Percentiles rank a stretch among this genome's conserved stretches.
These are phyloP conservation scores for Aspergillus biplanus DNA, from an alignment of 495 filamentous ascomycete genomes.

Conservation along the genomic window DNA sequence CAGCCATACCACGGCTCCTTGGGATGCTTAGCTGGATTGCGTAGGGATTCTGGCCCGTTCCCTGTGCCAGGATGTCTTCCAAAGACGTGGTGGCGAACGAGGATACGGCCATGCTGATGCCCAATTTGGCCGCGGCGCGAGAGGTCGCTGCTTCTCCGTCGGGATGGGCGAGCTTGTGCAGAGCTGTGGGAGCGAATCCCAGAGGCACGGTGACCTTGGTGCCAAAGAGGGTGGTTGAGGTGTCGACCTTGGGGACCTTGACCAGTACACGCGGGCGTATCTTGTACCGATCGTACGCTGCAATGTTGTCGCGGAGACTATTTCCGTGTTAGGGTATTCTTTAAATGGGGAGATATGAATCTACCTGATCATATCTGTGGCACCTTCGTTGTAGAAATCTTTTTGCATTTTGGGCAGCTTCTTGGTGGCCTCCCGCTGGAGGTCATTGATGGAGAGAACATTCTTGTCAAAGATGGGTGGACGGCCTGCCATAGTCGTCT, in stretches of 20 bases:
- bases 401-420: too few species aligned
- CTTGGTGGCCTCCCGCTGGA: too few species aligned
- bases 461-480: too few species aligned
- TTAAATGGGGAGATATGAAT: too few species aligned
- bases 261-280: slow-evolving; percentile 57
- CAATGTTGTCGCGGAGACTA: slow-evolving; percentile 52
- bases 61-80: slow-evolving; percentile 53
- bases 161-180: slow-evolving; percentile 81
- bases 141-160: slow-evolving; percentile 86
- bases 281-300: slow-evolving; percentile 55
- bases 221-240: slow-evolving; percentile 51
- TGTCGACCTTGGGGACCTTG: slow-evolving; percentile 57
- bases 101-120: slow-evolving; percentile 61
- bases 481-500: too few species aligned
- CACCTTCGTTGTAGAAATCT: too few species aligned
- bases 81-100: slow-evolving; percentile 55
- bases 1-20: slow-evolving; percentile 82
- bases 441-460: too few species aligned
- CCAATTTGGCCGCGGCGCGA: slow-evolving; percentile 74
- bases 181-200: slow-evolving; percentile 84
- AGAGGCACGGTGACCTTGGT: slow-evolving; percentile 66
- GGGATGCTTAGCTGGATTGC: slow-evolving; percentile 86
- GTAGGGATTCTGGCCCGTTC: slow-evolving; percentile 44
- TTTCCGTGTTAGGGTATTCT: too few species aligned
- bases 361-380: too few species aligned